Evolutionary conservation across 257 asterid genomes (phyloP).

Genomic region (Solanum microdontum): DNA sequence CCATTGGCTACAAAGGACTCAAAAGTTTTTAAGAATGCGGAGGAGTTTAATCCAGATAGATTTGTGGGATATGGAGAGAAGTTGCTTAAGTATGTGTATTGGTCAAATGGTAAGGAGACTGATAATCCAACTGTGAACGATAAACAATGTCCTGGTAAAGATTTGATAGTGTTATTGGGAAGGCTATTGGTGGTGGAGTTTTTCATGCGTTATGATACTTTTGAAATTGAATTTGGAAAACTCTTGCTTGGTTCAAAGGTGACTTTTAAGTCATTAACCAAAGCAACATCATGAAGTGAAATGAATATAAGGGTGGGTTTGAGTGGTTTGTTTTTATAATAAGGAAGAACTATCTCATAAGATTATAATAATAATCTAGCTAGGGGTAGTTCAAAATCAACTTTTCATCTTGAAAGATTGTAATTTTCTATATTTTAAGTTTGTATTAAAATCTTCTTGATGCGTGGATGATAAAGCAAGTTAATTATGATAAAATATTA

Average conservation of each 20-base stretch:
- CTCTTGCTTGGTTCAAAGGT: conserved; percentile 35
- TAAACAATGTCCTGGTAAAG: conserved; percentile 21
- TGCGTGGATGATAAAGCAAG: neutral
- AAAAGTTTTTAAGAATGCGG: neutral
- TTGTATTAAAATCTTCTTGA: neutral
- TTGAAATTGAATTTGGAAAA: neutral
- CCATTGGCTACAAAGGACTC: conserved; percentile 17
- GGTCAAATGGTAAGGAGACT: conserved; percentile 23
- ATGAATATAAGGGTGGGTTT: neutral
- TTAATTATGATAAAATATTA: neutral
- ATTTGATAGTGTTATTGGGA: conserved; percentile 11
- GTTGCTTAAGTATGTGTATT: conserved; percentile 12
- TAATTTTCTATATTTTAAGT: neutral
- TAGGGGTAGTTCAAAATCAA: neutral
- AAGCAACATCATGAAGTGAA: conserved; percentile 1
- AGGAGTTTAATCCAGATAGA: conserved; percentile 8
- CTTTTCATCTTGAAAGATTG: neutral
- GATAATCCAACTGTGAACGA: neutral
- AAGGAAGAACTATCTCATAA: conserved; percentile 9
- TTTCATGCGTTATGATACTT: conserved; percentile 12
- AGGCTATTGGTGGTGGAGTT: conserved; percentile 16
- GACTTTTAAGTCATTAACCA: conserved; percentile 34
- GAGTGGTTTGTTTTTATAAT: neutral
- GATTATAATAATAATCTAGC: neutral
- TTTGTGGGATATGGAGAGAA: conserved; percentile 15